phyloP scores from a whole-genome alignment of 176 grass and related monocot genomes.

The Phragmites australis region DNA sequence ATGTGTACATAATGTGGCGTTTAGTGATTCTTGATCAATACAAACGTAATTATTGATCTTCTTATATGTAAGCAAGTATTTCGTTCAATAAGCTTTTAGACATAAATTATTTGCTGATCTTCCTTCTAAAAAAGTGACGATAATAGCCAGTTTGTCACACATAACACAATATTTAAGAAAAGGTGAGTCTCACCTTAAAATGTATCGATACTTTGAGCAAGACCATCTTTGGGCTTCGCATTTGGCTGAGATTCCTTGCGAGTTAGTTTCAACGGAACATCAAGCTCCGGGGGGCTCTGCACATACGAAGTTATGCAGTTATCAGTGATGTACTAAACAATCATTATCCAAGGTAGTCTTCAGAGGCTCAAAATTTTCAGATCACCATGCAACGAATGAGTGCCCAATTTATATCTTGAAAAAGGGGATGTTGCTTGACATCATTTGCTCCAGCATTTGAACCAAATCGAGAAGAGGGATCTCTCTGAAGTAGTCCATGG shows the following conservation, averaged over 20 bases:
- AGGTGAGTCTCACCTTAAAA: slow-evolving; percentile 54
- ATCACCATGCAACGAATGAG: slow-evolving; percentile 98
- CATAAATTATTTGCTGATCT: neutral
- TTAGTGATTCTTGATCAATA: neutral
- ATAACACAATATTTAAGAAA: neutral
- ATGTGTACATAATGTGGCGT: neutral
- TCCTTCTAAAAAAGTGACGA: neutral
- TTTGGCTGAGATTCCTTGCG: slow-evolving; percentile 54
- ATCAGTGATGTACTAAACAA: slow-evolving; percentile 18
- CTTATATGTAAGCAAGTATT: neutral
- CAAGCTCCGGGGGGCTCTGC: slow-evolving; percentile 76
- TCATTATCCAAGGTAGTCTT: neutral
- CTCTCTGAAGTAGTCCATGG: slow-evolving; percentile 81
- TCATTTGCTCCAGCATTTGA: slow-evolving; percentile 85
- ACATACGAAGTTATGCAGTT: slow-evolving; percentile 38
- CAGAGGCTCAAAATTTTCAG: slow-evolving; percentile 33
- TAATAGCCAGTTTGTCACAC: neutral
- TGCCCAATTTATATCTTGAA: slow-evolving; percentile 78
- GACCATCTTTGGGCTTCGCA: slow-evolving; percentile 55
- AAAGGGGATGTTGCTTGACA: slow-evolving; percentile 92
- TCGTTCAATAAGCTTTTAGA: no score
- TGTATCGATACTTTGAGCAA: slow-evolving; percentile 38
- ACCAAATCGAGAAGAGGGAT: slow-evolving; percentile 75
- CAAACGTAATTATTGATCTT: neutral
- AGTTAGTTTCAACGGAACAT: slow-evolving; percentile 69